Conservation (phyloP, 75 land plant genomes). For the Larix kaempferi region DNA sequence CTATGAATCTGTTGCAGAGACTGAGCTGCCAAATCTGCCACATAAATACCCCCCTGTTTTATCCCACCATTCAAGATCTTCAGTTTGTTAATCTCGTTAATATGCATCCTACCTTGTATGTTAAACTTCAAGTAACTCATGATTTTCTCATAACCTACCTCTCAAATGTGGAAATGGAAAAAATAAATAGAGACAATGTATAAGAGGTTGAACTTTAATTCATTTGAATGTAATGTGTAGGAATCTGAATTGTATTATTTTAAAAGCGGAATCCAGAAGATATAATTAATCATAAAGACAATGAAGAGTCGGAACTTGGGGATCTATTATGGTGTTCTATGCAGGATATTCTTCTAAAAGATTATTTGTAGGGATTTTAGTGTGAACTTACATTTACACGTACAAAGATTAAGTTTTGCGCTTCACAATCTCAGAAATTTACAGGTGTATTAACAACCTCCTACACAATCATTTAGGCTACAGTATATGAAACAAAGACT, state of each 20-base stretch:
- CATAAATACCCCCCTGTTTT: constrained; percentile 3
- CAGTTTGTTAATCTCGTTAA: background rate
- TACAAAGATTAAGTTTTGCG: background rate
- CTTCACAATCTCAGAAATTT: background rate
- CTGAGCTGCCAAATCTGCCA: background rate
- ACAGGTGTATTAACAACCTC: background rate
- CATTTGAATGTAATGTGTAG: background rate
- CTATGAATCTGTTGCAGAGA: background rate
- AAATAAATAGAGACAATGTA: background rate
- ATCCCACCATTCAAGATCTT: background rate
- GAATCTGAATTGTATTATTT: background rate
- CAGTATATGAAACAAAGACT: background rate
- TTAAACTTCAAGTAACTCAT: background rate
- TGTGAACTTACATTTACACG: too few species aligned
- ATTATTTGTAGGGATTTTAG: too few species aligned
- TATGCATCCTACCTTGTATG: background rate
- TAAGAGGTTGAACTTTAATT: background rate
- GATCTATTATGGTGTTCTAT: background rate
- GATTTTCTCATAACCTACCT: background rate
- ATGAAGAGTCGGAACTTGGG: background rate
- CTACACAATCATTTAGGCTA: background rate
- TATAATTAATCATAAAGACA: background rate
- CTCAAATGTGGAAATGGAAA: background rate
- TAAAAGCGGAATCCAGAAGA: background rate
- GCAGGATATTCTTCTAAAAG: too few species aligned